These are phyloP conservation scores for Aspergillus campestris DNA, from an alignment of 495 filamentous ascomycete genomes.

Conservation along the genomic window DNA sequence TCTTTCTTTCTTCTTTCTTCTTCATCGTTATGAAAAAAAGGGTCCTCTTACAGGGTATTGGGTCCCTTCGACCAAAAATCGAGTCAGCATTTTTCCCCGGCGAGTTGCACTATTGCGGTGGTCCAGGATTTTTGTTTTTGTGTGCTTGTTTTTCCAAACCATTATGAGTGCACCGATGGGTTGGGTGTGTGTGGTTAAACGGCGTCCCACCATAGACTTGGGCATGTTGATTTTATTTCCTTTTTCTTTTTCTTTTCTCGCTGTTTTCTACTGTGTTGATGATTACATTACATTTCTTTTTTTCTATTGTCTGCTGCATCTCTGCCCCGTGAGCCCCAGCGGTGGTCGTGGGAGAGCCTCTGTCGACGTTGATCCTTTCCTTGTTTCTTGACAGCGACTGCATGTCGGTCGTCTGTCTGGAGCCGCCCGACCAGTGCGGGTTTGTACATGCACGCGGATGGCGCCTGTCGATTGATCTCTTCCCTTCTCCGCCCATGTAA, in stretches of 20 bases:
- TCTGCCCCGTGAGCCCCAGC: not conserved
- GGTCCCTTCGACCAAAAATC: constrained; percentile 14
- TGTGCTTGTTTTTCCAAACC: constrained; percentile 10
- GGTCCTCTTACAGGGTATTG: not conserved
- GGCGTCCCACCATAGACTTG: constrained; percentile 43
- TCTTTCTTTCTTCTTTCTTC: constrained; percentile 11
- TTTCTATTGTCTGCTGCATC: not conserved
- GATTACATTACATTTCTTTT: not conserved
- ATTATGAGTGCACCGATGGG: constrained; percentile 30
- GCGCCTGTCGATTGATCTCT: not conserved
- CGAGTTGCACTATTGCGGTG: constrained; percentile 22
- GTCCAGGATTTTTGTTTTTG: constrained; percentile 22
- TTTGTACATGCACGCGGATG: no score
- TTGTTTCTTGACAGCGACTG: no score
- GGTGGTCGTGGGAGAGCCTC: no score
- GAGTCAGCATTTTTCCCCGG: constrained; percentile 29
- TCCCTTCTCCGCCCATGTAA: constrained; percentile 14
- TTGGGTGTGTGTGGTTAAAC: constrained; percentile 35
- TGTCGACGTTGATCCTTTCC: not conserved
- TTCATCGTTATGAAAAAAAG: not conserved
- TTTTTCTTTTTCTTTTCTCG: constrained; percentile 17
- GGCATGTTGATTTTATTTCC: constrained; percentile 39
- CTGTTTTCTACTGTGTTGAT: constrained; percentile 9
- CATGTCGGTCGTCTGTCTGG: no score
- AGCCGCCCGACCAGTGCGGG: no score